phyloP scores from a whole-genome alignment of 176 grass and related monocot genomes.

The Cenchrus purpureus region DNA sequence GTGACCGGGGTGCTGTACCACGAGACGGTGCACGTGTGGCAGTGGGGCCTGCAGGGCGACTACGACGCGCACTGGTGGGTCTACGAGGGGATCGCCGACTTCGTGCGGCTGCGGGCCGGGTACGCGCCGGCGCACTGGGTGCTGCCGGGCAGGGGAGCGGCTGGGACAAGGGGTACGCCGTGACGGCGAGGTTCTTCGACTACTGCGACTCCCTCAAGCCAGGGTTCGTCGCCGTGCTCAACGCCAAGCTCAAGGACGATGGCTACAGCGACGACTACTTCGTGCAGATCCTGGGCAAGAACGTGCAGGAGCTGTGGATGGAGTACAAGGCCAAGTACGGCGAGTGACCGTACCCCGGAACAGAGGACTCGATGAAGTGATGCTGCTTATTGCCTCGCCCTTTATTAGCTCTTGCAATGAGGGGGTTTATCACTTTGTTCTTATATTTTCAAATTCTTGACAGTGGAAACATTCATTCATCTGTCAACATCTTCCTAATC shows the following conservation, averaged over 20 bases:
- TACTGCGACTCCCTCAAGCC: constrained; percentile 47
- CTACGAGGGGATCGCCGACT: constrained; percentile 85
- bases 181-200: constrained; percentile 69
- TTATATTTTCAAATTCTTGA: too few species aligned
- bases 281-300: constrained; percentile 57
- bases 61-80: constrained; percentile 41
- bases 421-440: too few species aligned
- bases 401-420: too few species aligned
- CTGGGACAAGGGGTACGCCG: constrained; percentile 71
- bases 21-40: constrained; percentile 24
- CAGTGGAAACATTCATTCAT: too few species aligned
- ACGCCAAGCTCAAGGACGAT: constrained; percentile 56
- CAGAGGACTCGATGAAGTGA: too few species aligned
- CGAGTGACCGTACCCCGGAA: too few species aligned
- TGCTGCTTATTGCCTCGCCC: too few species aligned
- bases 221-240: constrained; percentile 70
- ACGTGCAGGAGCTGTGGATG: constrained; percentile 58
- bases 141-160: constrained; percentile 41
- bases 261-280: constrained; percentile 62
- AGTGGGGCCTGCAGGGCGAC: background rate
- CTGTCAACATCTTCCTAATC: too few species aligned
- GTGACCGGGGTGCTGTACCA: constrained; percentile 78
- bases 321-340: constrained; percentile 68
- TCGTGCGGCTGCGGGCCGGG: constrained; percentile 61
- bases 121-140: constrained; percentile 63